Evolutionary conservation across 208 protist genomes (phyloP).

Genomic region (Crithidia sp.): DNA sequence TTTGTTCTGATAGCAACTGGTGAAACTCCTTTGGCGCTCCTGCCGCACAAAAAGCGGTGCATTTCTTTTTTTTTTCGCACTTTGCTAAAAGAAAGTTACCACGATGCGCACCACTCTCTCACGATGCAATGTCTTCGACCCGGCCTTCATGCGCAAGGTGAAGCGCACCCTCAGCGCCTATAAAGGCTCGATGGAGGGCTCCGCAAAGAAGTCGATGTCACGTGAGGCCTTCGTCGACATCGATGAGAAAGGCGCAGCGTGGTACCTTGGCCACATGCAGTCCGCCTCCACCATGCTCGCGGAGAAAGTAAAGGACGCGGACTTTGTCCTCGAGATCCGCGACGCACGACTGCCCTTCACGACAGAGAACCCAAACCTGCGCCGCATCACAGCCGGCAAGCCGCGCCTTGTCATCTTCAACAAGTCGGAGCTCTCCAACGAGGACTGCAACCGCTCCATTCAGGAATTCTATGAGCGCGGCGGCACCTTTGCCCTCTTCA

Average conservation of each 20-base stretch:
- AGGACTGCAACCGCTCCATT: conserved; percentile 79
- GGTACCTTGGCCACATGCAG: conserved; percentile 92
- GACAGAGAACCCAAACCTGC: conserved; percentile 85
- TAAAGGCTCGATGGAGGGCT: conserved; percentile 72
- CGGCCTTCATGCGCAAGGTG: conserved; percentile 88
- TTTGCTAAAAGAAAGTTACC: too few relatives aligned
- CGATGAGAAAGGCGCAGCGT: conserved; percentile 84
- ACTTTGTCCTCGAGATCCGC: conserved; percentile 93
- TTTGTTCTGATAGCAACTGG: too few relatives aligned
- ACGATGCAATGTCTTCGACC: conserved; percentile 84
- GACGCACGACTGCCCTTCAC: conserved; percentile 92
- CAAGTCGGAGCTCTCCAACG: conserved; percentile 92
- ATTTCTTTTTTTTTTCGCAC: too few relatives aligned
- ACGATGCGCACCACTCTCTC: conserved; percentile 43
- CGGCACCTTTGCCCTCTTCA: conserved; percentile 83
- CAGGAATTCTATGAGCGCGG: conserved; percentile 82
- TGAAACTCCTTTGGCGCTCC: too few relatives aligned
- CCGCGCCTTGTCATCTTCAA: conserved; percentile 91
- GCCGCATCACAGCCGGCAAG: conserved; percentile 51
- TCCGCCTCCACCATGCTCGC: conserved; percentile 53
- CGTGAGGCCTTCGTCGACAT: conserved; percentile 91
- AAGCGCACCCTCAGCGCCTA: conserved; percentile 83
- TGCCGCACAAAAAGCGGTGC: too few relatives aligned
- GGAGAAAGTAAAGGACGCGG: conserved; percentile 83
- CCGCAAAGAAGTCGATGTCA: conserved; percentile 56